phyloP scores from a whole-genome alignment of 2,329 filamentous ascomycete species.

The Ciborinia camelliae region DNA sequence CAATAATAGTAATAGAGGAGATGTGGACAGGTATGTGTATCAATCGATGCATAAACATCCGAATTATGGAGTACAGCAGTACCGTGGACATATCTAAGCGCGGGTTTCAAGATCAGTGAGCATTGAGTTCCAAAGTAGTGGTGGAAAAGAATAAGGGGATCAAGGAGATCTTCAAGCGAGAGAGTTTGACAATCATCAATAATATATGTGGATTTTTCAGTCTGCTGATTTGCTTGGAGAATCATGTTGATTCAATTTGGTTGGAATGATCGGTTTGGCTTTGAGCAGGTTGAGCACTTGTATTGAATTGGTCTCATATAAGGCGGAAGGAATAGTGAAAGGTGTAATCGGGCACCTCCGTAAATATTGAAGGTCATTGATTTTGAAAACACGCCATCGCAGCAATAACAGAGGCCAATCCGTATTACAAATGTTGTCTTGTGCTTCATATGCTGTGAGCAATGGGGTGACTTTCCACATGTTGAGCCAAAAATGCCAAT shows the following conservation, averaged over 20 bases:
- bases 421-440: background rate
- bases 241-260: background rate
- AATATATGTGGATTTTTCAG: background rate
- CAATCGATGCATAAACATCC: background rate
- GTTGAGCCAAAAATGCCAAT: background rate
- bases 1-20: background rate
- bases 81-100: too few species aligned
- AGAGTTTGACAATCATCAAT: background rate
- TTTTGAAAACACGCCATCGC: background rate
- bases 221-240: slow-evolving; percentile 8
- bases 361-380: background rate
- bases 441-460: background rate
- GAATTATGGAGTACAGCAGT: background rate
- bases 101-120: slow-evolving; percentile 16
- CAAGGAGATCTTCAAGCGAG: background rate
- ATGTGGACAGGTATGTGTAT: background rate
- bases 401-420: background rate
- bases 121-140: background rate
- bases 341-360: background rate
- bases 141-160: background rate
- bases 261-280: background rate
- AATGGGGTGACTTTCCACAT: slow-evolving; percentile 1
- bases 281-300: background rate
- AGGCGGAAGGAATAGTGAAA: background rate
- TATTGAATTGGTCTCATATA: background rate